Evolutionary conservation across 495 filamentous ascomycete species (phyloP).

Genomic region (Evansstolkia leycettana): DNA sequence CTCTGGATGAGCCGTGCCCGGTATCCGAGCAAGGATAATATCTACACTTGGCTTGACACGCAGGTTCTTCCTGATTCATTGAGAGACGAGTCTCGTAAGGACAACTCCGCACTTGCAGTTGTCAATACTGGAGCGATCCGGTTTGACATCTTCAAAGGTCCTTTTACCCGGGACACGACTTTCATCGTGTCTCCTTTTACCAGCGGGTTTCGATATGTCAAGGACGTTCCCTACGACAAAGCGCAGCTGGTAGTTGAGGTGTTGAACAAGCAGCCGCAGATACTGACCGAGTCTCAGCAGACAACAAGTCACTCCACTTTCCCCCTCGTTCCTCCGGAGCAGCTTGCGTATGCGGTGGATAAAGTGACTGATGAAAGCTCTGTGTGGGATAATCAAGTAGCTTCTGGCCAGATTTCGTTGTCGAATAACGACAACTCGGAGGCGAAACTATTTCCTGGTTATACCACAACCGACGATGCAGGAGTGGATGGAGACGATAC

Average conservation of each 20-base stretch:
- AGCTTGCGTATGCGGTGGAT: conserved; percentile 10
- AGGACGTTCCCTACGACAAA: conserved; percentile 62
- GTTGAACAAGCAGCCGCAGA: conserved; percentile 58
- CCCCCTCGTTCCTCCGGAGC: conserved; percentile 28
- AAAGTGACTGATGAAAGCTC: conserved; percentile 3
- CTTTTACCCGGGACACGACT: conserved; percentile 74
- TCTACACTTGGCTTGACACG: conserved; percentile 71
- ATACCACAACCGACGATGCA: conserved; percentile 78
- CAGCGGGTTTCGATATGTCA: conserved; percentile 64
- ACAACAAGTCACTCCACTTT: conserved; percentile 4
- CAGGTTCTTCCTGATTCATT: conserved; percentile 57
- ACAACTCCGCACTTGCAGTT: conserved; percentile 54
- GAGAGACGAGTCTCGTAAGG: conserved; percentile 31
- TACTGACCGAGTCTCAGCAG: conserved; percentile 25
- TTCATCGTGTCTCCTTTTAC: conserved; percentile 84
- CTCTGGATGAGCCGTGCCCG: conserved; percentile 67
- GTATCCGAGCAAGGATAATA: conserved; percentile 56
- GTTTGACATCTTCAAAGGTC: conserved; percentile 89
- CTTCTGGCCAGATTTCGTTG: conserved; percentile 14
- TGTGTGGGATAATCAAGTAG: neutral
- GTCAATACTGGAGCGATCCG: conserved; percentile 83
- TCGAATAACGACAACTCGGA: conserved; percentile 4
- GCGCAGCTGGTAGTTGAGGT: conserved; percentile 59
- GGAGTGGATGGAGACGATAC: conserved; percentile 89
- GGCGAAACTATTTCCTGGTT: conserved; percentile 52